Base-by-base conservation (phyloP, 2,329 filamentous ascomycete genomes). In the Fusarium graminum region DNA sequence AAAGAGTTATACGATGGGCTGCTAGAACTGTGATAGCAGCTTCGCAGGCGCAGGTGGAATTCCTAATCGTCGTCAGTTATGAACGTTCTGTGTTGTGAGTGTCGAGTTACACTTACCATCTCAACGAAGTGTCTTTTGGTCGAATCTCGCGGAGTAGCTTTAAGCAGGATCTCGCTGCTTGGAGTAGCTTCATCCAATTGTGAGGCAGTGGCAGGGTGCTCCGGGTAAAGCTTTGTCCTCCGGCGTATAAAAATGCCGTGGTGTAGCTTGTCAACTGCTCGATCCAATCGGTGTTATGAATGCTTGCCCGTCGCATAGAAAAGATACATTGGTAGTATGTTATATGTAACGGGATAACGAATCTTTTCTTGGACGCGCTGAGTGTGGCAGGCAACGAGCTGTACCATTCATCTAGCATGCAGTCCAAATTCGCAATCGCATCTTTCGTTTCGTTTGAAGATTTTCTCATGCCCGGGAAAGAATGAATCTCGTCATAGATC, bases 401-500 rank as follows among this genome's bases (percentile, higher is more conserved):
- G 16, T 36, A 36, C 52, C 52, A 60, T 13, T 57, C 44, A 5
- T 46, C 34, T 4, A 57, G 57, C 57, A 57, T 60, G 6, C 34
- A 14, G 9, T 57, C 17, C 3, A 60, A 19, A 19, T 29, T 40
- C 6, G 45, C 40, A 26, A 17, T 26, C 3, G 40, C 52, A 7
- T 32, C 29, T 22, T 39, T 26, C 7, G 36, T 47, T 9, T 53
- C 51, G 1, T 32, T 28, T 9, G 28, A 8, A 22, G 50, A 56
- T 2, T 45, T 26, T 6, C 13, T 11, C 4, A 11, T 10, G 13
- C 59, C 54, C 0, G 44, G 36, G 5, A 60, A 40, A 11, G 59
- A 60, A 7, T 60, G 52, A 0, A 64, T 19, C 7, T 58, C 7
- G 26, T 66, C 61, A 7, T 62, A 65, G 3, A 62, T 50, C 13